A percentile compares a stretch with the other conserved stretches of the same genome.
Conservation (phyloP, 257 asterid species). For the Ilex asprella region DNA sequence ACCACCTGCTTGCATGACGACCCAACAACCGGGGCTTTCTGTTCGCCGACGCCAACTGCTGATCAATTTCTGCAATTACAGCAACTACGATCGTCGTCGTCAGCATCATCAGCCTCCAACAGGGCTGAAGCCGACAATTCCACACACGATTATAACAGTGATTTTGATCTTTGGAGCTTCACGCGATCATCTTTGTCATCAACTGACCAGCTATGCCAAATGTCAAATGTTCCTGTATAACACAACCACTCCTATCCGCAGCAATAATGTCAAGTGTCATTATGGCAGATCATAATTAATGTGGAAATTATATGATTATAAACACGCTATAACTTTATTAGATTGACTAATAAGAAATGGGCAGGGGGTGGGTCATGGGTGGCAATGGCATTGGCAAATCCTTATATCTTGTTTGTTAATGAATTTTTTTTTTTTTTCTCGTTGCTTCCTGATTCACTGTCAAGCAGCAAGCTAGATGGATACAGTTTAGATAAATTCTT, state of each 20-base stretch:
- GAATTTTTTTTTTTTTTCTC: too few relatives aligned
- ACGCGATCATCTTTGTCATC: constrained; percentile 13
- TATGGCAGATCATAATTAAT: not conserved
- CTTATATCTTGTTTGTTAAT: too few relatives aligned
- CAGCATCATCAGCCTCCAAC: constrained; percentile 5
- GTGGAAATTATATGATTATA: not conserved
- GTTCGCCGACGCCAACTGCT: not conserved
- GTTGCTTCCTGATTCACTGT: too few relatives aligned
- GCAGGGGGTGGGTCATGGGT: too few relatives aligned
- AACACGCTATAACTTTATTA: too few relatives aligned
- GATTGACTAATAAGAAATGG: too few relatives aligned
- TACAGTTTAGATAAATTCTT: too few relatives aligned
- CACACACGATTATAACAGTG: constrained; percentile 19
- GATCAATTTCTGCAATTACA: constrained; percentile 12
- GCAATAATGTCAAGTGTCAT: not conserved
- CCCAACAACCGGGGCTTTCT: not conserved
- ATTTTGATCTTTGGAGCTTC: constrained; percentile 40
- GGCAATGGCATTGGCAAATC: too few relatives aligned
- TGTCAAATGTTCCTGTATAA: constrained; percentile 22
- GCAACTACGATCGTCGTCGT: constrained; percentile 12
- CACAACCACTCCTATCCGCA: not conserved
- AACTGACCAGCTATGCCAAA: constrained; percentile 18
- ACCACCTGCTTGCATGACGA: not conserved
- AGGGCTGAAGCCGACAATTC: not conserved
- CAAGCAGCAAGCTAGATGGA: too few relatives aligned